These are phyloP conservation scores for Luffa acutangula DNA, from an alignment of 306 rosid species.

Conservation along the genomic window DNA sequence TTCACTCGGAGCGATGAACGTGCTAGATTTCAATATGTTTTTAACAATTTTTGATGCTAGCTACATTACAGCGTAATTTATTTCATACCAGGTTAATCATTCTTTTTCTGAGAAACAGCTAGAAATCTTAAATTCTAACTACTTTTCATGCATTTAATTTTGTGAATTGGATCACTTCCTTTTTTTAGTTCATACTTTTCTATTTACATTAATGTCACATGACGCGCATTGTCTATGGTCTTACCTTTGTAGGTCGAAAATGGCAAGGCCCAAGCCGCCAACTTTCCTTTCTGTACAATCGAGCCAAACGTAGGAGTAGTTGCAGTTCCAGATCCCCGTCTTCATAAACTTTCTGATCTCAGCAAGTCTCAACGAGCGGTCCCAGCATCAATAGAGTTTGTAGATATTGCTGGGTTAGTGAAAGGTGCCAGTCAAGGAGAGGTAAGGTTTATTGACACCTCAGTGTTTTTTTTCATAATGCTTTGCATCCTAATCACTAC, in stretches of 20 bases:
- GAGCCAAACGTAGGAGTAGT: constrained; percentile 98
- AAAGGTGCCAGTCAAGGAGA: constrained; percentile 99
- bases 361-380: constrained; percentile 79
- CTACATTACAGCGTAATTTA: background rate
- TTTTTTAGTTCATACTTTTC: background rate
- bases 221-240: constrained; percentile 3
- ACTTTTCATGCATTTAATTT: background rate
- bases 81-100: background rate
- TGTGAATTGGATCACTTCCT: background rate
- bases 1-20: background rate
- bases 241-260: constrained; percentile 68
- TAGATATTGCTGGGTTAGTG: constrained; percentile 95
- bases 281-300: constrained; percentile 95
- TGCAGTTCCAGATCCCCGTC: constrained; percentile 95
- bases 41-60: background rate
- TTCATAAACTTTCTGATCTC: constrained; percentile 72
- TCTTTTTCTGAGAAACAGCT: background rate
- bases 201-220: background rate
- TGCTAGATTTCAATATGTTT: background rate
- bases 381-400: constrained; percentile 92
- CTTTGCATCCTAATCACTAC: background rate
- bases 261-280: constrained; percentile 98
- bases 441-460: constrained; percentile 28
- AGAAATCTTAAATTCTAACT: background rate
- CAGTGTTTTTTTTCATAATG: background rate